Percentiles rank a stretch among this genome's conserved stretches.
These are phyloP conservation scores for Cryptosporidium parvum DNA, from an alignment of 169 alveolate species.

Conservation along the genomic window DNA sequence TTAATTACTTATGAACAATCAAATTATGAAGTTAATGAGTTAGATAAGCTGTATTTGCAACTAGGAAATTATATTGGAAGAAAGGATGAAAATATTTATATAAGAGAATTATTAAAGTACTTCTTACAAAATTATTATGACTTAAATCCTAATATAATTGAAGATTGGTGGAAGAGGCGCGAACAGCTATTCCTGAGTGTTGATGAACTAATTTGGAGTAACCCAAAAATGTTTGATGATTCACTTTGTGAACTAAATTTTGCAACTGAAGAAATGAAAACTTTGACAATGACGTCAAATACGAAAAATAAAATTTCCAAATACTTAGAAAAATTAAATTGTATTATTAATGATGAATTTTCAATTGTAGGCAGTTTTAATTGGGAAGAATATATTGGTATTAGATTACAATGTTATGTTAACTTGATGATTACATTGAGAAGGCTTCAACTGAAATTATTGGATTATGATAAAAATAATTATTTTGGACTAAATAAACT, in stretches of 20 bases:
- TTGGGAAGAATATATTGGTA: conserved; percentile 52
- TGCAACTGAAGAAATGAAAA: background rate
- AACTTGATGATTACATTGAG: conserved; percentile 1
- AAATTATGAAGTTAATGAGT: conserved; percentile 1
- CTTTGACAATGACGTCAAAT: conserved; percentile 35
- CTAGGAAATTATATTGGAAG: conserved; percentile 23
- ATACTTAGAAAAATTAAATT: conserved; percentile 27
- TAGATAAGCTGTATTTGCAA: conserved; percentile 7
- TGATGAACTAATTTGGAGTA: conserved; percentile 30
- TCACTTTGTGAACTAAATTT: background rate
- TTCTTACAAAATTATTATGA: background rate
- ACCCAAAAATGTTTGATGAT: conserved; percentile 34
- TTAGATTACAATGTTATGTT: conserved; percentile 24
- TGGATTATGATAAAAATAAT: background rate
- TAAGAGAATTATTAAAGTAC: conserved; percentile 16
- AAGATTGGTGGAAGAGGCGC: conserved; percentile 8
- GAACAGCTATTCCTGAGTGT: conserved; percentile 22
- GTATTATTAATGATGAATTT: conserved; percentile 39
- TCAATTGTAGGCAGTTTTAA: conserved; percentile 10
- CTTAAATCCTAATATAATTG: background rate
- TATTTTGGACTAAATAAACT: background rate
- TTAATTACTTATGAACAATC: conserved; percentile 1
- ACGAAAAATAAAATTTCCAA: background rate
- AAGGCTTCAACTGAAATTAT: background rate
- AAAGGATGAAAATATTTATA: conserved; percentile 6